A percentile compares a stretch with the other conserved stretches of the same genome.
Conservation (phyloP, 2,329 filamentous ascomycete genomes). For the Colletotrichum endophyticum region DNA sequence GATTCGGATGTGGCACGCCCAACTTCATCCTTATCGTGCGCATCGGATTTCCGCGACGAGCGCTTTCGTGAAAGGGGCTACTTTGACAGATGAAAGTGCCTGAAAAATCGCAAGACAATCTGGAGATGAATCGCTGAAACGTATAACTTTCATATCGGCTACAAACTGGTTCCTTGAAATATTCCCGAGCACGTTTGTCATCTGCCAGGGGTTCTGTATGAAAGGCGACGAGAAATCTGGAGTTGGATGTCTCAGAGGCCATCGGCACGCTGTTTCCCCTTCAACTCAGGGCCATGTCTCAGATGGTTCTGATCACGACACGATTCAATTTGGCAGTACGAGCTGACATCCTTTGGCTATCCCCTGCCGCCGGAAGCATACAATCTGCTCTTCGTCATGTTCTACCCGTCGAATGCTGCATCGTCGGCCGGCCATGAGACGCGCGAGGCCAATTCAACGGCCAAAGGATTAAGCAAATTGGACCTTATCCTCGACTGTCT, state of each 20-base stretch:
- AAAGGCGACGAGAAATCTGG: neutral
- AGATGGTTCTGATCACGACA: neutral
- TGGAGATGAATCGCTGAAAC: neutral
- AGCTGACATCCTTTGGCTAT: neutral
- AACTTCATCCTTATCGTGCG: neutral
- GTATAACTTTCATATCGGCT: neutral
- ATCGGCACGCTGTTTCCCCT: neutral
- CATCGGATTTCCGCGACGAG: neutral
- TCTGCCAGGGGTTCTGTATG: neutral
- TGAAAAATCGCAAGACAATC: neutral
- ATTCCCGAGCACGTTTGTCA: neutral
- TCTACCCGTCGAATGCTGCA: neutral
- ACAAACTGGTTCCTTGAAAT: neutral
- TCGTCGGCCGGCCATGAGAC: neutral
- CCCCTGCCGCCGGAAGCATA: neutral
- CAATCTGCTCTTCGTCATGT: neutral
- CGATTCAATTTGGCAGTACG: neutral
- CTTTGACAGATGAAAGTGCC: neutral
- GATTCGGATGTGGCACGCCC: neutral
- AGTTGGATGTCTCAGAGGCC: neutral
- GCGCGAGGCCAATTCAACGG: neutral
- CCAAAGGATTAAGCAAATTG: neutral
- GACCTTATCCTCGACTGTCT: neutral
- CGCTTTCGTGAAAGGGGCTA: neutral
- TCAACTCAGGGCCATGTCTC: neutral